Base-by-base conservation (phyloP, 805 yeast genomes). In the Wickerhamiella musiphila region DNA sequence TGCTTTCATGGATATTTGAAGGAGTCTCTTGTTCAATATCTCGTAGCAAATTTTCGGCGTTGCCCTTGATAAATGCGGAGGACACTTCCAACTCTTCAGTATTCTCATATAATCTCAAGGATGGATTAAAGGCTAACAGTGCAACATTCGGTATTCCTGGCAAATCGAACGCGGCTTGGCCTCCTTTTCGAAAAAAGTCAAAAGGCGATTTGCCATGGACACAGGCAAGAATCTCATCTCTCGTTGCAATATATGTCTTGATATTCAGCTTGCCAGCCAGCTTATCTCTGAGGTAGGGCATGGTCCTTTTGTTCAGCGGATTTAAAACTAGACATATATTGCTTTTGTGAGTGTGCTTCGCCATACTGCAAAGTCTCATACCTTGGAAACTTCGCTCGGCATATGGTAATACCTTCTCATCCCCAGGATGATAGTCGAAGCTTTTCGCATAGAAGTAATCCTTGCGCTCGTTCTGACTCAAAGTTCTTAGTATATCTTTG, bases 371-470 rank as follows among this genome's bases (percentile, higher is more conserved):
- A 4, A 42, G 38, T 43, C 37, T 35, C 13, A 41, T 26, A 7
- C 46, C 46, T 12, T 27, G 22, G 12, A 18, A 28, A 8, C 37
- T 35, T n/a, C 46, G 19, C 25, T 42, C 46, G 2, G 46, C 41
- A 27, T 35, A 42, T 2, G 46, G 46, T 13, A 42, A 37, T 5
- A 38, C 34, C n/a, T 32, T 18, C 31, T 42, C 46, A 29, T 42
- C 46, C 7, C 41, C 40, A 12, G 34, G 35, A 3, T 22, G 23
- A 23, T 41, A 42, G 10, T 12, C 6, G 9, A 25, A 16, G 29
- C 39, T 32, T 20, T 38, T 34, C 3, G 42, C 29, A 2, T 36
- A 11, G 23, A 31, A 41, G 13, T 6, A 20, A n/a, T 34, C 35
- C 2, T 34, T 19, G 15, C 14, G 27, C 4, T 8, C 11, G n/a